Conservation (phyloP, 2,329 filamentous ascomycete genomes). For the Phialocephala subalpina region DNA sequence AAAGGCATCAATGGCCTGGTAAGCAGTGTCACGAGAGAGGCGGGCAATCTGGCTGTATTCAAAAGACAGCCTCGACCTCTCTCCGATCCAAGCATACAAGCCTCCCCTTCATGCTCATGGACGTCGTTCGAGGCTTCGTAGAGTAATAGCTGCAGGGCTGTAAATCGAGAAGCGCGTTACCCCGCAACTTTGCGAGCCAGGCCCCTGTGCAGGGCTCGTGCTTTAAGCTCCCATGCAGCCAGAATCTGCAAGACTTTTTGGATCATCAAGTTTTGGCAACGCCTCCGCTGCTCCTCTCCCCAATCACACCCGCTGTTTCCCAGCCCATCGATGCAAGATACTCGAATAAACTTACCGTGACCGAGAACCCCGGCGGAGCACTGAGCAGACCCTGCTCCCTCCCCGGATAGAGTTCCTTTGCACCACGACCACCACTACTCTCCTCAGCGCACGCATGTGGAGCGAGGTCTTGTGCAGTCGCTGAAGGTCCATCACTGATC, state of each 20-base stretch:
- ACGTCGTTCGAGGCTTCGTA: conserved; percentile 4
- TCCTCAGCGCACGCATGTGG: not conserved
- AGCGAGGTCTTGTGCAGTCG: not conserved
- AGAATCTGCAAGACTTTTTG: conserved; percentile 15
- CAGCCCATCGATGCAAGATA: conserved; percentile 21
- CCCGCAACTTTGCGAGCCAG: conserved; percentile 22
- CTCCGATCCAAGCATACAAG: conserved; percentile 6
- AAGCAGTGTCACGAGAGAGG: not conserved
- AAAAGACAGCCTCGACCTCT: not conserved
- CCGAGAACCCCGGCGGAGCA: conserved; percentile 12
- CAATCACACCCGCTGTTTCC: conserved; percentile 17
- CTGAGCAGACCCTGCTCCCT: not conserved
- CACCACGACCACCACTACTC: not conserved
- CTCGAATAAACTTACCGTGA: conserved; percentile 16
- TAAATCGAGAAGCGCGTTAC: conserved; percentile 23
- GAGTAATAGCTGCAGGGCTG: conserved; percentile 19
- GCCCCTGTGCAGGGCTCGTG: not conserved
- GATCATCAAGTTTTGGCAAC: conserved; percentile 22
- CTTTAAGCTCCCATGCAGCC: conserved; percentile 2
- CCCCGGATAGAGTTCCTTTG: not conserved
- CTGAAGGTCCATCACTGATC: conserved; percentile 4
- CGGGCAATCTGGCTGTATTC: conserved; percentile 5
- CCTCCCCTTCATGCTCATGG: not conserved
- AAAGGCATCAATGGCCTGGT: not conserved
- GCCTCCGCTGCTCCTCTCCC: conserved; percentile 1